Evolutionary conservation across 208 protist genomes (phyloP).

Genomic region (Trypanosoma rangeli): DNA sequence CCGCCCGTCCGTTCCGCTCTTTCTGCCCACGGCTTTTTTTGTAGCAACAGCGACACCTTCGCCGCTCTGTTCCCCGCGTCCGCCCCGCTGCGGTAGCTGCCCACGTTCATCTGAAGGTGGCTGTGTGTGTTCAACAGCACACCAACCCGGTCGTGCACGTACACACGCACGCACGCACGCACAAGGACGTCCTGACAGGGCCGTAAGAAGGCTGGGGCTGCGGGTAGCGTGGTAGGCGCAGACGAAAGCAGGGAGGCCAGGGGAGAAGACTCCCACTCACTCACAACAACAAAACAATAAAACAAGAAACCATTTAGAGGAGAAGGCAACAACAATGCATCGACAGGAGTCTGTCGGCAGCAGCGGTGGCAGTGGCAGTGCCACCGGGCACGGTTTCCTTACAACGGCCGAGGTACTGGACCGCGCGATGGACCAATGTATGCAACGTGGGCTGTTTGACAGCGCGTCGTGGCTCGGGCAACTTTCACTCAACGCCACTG

Average conservation of each 20-base stretch:
- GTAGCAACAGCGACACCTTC: too few species aligned
- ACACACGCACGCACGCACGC: background rate
- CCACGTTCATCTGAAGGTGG: too few species aligned
- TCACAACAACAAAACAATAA: too few species aligned
- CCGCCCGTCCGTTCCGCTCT: too few species aligned
- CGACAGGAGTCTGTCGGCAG: constrained; percentile 8
- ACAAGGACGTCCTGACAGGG: background rate
- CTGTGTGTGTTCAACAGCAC: too few species aligned
- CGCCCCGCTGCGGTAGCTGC: too few species aligned
- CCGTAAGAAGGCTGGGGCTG: background rate
- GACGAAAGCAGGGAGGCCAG: too few species aligned
- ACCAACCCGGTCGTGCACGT: background rate
- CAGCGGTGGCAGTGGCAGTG: constrained; percentile 1
- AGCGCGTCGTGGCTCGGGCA: constrained; percentile 64
- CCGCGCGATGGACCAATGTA: constrained; percentile 68
- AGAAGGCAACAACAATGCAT: constrained; percentile 1
- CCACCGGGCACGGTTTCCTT: background rate
- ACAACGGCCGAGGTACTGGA: constrained; percentile 44
- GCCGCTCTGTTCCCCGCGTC: too few species aligned
- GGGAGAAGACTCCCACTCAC: too few species aligned
- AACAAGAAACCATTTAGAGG: too few species aligned
- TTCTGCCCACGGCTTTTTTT: too few species aligned
- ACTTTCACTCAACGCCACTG: constrained; percentile 53
- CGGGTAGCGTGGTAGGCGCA: too few species aligned
- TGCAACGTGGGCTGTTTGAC: constrained; percentile 56